A percentile compares a stretch with the other conserved stretches of the same genome.
Evolutionary conservation across 2,329 filamentous ascomycete species (phyloP).

Genomic region (Aspergillus pseudotamarii): DNA sequence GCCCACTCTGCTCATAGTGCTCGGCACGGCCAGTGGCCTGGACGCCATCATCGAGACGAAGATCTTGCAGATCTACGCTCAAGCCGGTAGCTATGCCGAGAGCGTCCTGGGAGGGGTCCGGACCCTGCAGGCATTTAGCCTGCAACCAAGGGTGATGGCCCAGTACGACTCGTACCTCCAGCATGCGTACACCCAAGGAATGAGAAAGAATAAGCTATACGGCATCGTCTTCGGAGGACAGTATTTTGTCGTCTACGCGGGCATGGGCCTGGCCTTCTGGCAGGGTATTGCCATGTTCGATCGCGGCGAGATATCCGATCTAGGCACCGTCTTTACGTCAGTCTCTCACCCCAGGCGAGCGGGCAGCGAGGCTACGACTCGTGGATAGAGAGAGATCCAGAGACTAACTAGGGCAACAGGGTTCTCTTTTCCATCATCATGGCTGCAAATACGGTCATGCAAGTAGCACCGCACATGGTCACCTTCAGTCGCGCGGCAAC

Average conservation of each 20-base stretch:
- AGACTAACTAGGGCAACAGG: not conserved
- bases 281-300: constrained; percentile 35
- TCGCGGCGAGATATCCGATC: constrained; percentile 27
- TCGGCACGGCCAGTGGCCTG: constrained; percentile 13
- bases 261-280: constrained; percentile 55
- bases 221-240: constrained; percentile 22
- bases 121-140: constrained; percentile 26
- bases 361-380: not conserved
- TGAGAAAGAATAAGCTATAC: constrained; percentile 23
- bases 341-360: not conserved
- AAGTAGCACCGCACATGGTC: constrained; percentile 39
- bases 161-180: constrained; percentile 25
- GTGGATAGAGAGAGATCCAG: not conserved
- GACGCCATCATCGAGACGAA: constrained; percentile 23
- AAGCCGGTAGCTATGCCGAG: constrained; percentile 25
- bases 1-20: constrained; percentile 19
- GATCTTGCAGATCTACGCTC: constrained; percentile 23
- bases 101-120: constrained; percentile 15
- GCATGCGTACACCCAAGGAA: constrained; percentile 12
- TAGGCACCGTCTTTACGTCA: constrained; percentile 31
- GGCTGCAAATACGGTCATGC: constrained; percentile 36
- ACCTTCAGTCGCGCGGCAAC: constrained; percentile 44
- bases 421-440: constrained; percentile 33
- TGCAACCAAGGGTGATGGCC: constrained; percentile 18
- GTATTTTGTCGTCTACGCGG: constrained; percentile 18